Base-by-base conservation (phyloP, 192 early-diverging fungal species). In the Coemansia sp. region DNA sequence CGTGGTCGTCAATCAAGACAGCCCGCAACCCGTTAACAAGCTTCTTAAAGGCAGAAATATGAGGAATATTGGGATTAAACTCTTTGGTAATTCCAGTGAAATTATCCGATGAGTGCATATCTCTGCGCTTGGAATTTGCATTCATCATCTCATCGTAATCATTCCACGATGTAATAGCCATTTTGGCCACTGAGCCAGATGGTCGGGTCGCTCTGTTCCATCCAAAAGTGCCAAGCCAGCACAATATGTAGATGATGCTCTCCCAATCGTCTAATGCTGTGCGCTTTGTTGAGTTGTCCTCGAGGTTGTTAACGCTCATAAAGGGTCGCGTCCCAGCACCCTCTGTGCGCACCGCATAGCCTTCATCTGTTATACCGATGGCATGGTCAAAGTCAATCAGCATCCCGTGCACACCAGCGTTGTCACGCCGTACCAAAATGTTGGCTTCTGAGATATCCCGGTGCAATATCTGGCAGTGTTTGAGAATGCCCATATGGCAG, bases 341-440 rank as follows among this genome's bases (percentile, higher is more conserved):
- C 21, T 60, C 58, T 12, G 63, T 21, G 5, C 23, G 31, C 9
- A 15, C 23, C 1, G 31, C 28, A 6, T 46, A 31, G 46, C 46
- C 21, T 4, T 28, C 34, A 31, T 46, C 63, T 1, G 25, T 56
- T 21, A 48, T 31, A 28, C 42, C 34, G 23, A 72, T 48, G 1
- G 70, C 58, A 47, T 61, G 52, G 48, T 72, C 70, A 52, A 67
- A 72, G 14, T 72, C 70, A 31, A 72, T 72, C 5, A 72, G 64
- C 55, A 72, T 55, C 1, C 70, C 70, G 25, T 55, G 49, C 8
- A 60, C 51, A 1, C 4, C 23, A 12, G 28, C 31, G 23, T n/a
- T 23, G 15, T 54, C 24, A 11, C 64, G 26, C 0, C 11, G 4
- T 2, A 56, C 36, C 46, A 72, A 36, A n/a, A 73, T 61, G 38